phyloP scores from a whole-genome alignment of 2,329 filamentous ascomycete genomes.

The Botrytis fabae region DNA sequence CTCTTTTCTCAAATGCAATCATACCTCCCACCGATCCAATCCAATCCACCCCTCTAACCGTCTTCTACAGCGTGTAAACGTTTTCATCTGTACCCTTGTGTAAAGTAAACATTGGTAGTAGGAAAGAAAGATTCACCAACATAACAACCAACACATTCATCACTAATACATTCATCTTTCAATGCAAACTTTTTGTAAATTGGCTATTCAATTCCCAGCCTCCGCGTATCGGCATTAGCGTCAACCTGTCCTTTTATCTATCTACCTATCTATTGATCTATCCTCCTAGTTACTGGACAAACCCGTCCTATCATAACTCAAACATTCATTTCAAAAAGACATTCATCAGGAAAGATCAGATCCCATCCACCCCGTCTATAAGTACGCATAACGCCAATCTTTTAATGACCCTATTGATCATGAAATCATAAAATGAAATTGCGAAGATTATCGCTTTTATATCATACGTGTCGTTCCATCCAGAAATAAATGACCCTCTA shows the following conservation, averaged over 20 bases:
- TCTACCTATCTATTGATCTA: constrained; percentile 16
- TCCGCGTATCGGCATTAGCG: neutral
- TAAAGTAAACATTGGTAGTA: no score
- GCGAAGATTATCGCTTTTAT: neutral
- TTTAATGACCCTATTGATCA: constrained; percentile 13
- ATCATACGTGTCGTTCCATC: constrained; percentile 7
- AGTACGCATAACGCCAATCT: constrained; percentile 14
- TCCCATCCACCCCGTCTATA: constrained; percentile 18
- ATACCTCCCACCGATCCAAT: no score
- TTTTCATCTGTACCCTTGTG: no score
- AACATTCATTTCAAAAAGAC: constrained; percentile 11
- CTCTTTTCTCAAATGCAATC: no score
- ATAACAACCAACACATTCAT: neutral
- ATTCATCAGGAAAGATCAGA: constrained; percentile 1
- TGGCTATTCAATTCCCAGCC: neutral
- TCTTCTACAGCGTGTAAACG: no score
- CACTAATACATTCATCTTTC: neutral
- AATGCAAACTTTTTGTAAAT: neutral
- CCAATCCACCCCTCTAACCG: no score
- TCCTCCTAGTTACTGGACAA: constrained; percentile 9
- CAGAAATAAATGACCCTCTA: neutral
- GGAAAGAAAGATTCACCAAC: no score
- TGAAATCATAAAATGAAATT: constrained; percentile 11
- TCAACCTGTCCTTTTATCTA: neutral
- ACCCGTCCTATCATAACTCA: neutral